Percentiles rank a stretch among this genome's conserved stretches.
These are phyloP conservation scores for Volutella citrinella DNA, from an alignment of 2,329 filamentous ascomycete genomes.

Conservation along the genomic window DNA sequence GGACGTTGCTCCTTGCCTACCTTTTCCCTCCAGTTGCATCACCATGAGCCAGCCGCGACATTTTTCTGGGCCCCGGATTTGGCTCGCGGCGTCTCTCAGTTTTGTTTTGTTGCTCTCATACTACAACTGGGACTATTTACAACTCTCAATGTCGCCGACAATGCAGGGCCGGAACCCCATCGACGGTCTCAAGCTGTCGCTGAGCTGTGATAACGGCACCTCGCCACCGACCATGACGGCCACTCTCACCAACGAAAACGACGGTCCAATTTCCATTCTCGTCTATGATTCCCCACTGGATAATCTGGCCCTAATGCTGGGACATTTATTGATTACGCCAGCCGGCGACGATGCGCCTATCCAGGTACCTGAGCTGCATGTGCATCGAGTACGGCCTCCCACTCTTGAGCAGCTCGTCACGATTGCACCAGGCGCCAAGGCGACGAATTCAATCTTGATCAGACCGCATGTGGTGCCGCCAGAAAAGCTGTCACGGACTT, in stretches of 20 bases:
- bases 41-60: too few species aligned
- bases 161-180: too few species aligned
- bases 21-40: too few species aligned
- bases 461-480: conserved; percentile 33
- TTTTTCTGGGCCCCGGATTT: too few species aligned
- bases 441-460: conserved; percentile 34
- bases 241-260: conserved; percentile 38
- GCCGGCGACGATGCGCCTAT: conserved; percentile 31
- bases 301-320: conserved; percentile 37
- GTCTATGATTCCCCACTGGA: conserved; percentile 46
- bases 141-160: too few species aligned
- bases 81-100: too few species aligned
- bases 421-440: conserved; percentile 35
- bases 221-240: conserved; percentile 35
- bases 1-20: too few species aligned
- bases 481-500: conserved; percentile 29
- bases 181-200: conserved; percentile 29
- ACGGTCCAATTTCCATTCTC: conserved; percentile 38
- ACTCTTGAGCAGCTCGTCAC: conserved; percentile 35
- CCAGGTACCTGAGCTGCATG: conserved; percentile 34
- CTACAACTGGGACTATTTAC: too few species aligned
- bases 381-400: conserved; percentile 41
- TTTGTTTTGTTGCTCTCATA: too few species aligned
- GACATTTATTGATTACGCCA: conserved; percentile 38
- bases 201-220: conserved; percentile 30